A percentile compares a stretch with the other conserved stretches of the same genome.
These are phyloP conservation scores for Suhomyces sp. DNA, from an alignment of 805 yeast species.

Conservation along the genomic window DNA sequence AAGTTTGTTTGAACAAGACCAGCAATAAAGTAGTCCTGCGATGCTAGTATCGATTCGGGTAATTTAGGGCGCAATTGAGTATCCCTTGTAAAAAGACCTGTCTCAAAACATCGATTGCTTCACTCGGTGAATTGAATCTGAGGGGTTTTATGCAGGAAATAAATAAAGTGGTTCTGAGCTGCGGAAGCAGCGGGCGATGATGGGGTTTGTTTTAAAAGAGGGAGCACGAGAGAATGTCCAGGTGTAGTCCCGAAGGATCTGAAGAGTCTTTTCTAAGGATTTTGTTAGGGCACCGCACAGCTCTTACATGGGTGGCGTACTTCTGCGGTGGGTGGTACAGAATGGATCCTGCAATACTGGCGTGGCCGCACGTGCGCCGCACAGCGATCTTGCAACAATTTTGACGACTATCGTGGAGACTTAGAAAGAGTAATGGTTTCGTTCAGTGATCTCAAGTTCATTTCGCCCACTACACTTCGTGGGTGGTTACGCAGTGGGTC, in stretches of 20 bases:
- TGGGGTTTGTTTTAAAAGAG: too few species aligned
- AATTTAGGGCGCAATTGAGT: background rate
- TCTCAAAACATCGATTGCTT: background rate
- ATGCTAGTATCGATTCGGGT: background rate
- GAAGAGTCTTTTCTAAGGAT: too few species aligned
- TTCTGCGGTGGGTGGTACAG: too few species aligned
- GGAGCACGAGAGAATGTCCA: too few species aligned
- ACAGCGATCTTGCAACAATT: background rate
- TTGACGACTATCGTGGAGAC: background rate
- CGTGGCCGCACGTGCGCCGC: background rate
- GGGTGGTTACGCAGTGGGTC: slow-evolving; percentile 45
- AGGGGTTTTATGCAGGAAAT: background rate
- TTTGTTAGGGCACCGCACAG: too few species aligned
- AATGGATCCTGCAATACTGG: too few species aligned
- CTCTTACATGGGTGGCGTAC: too few species aligned
- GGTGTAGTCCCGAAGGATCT: too few species aligned
- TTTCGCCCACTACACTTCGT: slow-evolving; percentile 44
- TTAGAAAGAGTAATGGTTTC: slow-evolving; percentile 14
- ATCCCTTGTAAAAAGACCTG: background rate
- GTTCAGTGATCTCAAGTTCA: slow-evolving; percentile 44
- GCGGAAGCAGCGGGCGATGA: too few species aligned
- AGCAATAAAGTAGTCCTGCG: background rate
- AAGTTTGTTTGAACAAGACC: background rate
- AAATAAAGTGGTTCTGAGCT: too few species aligned
- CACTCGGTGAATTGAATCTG: background rate